A percentile compares a stretch with the other conserved stretches of the same genome.
Evolutionary conservation across 176 grass and related monocot genomes (phyloP).

Genomic region (Oryza glumipatula): DNA sequence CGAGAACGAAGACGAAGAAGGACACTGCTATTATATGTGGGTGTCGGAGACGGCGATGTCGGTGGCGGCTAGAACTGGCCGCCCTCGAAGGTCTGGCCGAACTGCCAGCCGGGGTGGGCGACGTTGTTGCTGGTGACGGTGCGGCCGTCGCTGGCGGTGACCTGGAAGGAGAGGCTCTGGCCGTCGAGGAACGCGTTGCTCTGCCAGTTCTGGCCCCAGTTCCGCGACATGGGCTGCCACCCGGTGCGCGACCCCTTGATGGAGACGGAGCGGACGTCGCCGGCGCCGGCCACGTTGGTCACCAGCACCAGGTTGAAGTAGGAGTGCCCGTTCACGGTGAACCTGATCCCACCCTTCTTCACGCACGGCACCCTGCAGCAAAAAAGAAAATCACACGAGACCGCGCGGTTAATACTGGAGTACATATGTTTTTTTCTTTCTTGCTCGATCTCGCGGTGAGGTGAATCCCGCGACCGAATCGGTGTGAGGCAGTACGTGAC

Average conservation of each 20-base stretch:
- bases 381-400: background rate
- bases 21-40: background rate
- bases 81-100: slow-evolving; percentile 60
- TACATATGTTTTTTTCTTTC: background rate
- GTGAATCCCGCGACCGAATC: background rate
- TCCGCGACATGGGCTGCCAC: slow-evolving; percentile 67
- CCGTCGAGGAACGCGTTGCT: slow-evolving; percentile 54
- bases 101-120: slow-evolving; percentile 48
- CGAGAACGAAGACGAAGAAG: background rate
- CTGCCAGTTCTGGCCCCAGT: slow-evolving; percentile 80
- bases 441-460: background rate
- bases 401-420: background rate
- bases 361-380: slow-evolving; percentile 53
- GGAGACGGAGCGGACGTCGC: slow-evolving; percentile 45
- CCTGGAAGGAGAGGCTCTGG: slow-evolving; percentile 63
- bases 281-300: slow-evolving; percentile 60
- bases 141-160: slow-evolving; percentile 62
- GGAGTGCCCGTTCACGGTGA: slow-evolving; percentile 65
- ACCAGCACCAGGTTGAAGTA: slow-evolving; percentile 75
- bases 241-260: slow-evolving; percentile 52
- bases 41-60: background rate
- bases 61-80: slow-evolving; percentile 40
- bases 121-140: slow-evolving; percentile 53
- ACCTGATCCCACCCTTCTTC: slow-evolving; percentile 68
- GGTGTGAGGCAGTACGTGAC: background rate